Conservation (phyloP, 2,329 filamentous ascomycete genomes). For the Zalaria obscura region DNA sequence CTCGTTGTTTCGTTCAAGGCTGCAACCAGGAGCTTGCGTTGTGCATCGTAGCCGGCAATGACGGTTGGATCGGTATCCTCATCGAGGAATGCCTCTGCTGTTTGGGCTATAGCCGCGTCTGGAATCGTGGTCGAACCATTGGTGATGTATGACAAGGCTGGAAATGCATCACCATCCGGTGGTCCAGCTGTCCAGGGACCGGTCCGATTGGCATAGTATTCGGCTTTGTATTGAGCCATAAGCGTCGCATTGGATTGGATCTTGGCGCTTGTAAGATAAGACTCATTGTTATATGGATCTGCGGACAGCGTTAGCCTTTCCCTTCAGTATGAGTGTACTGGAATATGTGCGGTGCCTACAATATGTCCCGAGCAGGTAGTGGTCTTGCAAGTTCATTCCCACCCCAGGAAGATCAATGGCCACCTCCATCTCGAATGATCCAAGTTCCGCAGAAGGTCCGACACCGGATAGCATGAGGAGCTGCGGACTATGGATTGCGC, state of each 20-base stretch:
- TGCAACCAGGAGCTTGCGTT: conserved; percentile 10
- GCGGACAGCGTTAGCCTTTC: not conserved
- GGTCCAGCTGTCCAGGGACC: conserved; percentile 12
- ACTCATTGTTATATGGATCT: conserved; percentile 3
- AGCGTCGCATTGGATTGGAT: conserved; percentile 1
- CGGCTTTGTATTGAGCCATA: conserved; percentile 1
- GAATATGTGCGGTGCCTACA: no score
- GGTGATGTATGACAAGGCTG: conserved; percentile 11
- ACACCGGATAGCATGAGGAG: conserved; percentile 34
- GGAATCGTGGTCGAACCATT: conserved; percentile 9
- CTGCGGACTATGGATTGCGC: conserved; percentile 16
- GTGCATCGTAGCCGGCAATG: conserved; percentile 12
- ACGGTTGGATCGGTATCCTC: conserved; percentile 7
- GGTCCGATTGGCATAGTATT: conserved; percentile 14
- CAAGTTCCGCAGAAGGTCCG: conserved; percentile 38
- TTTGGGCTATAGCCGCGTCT: conserved; percentile 9
- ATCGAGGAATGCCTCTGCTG: conserved; percentile 9
- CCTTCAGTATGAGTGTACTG: no score
- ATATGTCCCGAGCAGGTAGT: conserved; percentile 13
- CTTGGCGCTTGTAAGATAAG: conserved; percentile 1
- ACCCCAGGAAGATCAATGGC: conserved; percentile 46
- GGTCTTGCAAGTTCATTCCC: conserved; percentile 50
- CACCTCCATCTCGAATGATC: conserved; percentile 30
- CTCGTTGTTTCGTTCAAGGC: conserved; percentile 11
- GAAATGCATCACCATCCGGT: conserved; percentile 15